phyloP scores from a whole-genome alignment of 148 eudicot genomes.

The Talinum fruticosum region DNA sequence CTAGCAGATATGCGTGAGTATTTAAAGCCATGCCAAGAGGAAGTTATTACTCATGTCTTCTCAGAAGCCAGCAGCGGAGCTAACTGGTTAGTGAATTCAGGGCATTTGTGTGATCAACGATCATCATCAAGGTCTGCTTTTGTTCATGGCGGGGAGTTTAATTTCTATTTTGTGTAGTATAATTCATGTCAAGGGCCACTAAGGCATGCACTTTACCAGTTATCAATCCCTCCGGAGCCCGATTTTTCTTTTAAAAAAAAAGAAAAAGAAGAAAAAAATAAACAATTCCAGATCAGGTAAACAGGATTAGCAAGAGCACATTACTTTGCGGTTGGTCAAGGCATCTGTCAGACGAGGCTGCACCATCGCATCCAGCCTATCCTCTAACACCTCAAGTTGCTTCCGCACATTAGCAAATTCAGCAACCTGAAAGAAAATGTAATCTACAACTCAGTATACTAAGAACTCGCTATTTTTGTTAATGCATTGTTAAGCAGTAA shows the following conservation, averaged over 20 bases:
- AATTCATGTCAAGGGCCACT: not conserved
- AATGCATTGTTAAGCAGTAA: not conserved
- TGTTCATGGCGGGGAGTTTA: not conserved
- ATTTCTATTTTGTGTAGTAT: not conserved
- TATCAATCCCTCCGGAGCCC: not conserved
- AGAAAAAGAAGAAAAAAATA: not conserved
- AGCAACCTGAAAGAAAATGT: slow-evolving; percentile 66
- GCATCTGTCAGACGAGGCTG: slow-evolving; percentile 98
- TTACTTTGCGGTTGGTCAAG: slow-evolving; percentile 69
- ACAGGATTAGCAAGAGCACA: not conserved
- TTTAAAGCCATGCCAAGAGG: not conserved
- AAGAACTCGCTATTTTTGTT: not conserved
- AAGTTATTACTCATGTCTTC: not conserved
- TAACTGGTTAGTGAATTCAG: not conserved
- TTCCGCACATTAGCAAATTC: slow-evolving; percentile 96
- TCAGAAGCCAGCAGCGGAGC: not conserved
- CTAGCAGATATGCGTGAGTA: not conserved
- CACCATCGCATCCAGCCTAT: slow-evolving; percentile 96
- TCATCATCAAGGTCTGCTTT: not conserved
- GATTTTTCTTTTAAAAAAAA: not conserved
- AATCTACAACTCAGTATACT: not conserved
- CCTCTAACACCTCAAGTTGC: slow-evolving; percentile 97
- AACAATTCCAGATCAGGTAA: not conserved
- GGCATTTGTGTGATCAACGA: not conserved
- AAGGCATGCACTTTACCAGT: not conserved